phyloP scores from a whole-genome alignment of 208 protist species.

The Acanthamoeba culbertsoni region DNA sequence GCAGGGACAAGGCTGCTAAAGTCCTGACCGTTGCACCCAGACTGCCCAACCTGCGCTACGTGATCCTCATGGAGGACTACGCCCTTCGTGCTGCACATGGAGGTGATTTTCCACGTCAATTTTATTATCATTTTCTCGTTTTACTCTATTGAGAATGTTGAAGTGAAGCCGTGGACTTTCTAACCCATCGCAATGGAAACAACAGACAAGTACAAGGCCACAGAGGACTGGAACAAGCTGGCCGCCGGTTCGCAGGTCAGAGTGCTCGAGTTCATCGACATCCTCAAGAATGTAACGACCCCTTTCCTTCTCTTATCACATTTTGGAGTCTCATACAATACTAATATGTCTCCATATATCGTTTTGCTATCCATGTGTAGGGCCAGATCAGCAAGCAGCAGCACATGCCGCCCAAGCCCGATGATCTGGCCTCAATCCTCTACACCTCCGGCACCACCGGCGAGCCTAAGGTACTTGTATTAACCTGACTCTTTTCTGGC shows the following conservation, averaged over 20 bases:
- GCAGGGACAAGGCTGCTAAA: conserved; percentile 30
- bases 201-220: conserved; percentile 19
- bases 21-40: neutral
- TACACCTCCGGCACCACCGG: conserved; percentile 85
- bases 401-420: conserved; percentile 58
- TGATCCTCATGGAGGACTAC: conserved; percentile 30
- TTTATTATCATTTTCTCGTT: neutral
- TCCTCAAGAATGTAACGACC: neutral
- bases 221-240: neutral
- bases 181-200: too few species aligned
- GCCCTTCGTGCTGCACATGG: neutral
- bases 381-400: neutral
- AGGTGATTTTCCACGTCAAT: neutral
- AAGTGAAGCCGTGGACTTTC: too few species aligned
- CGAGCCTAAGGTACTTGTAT: conserved; percentile 74
- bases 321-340: neutral
- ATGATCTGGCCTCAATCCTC: conserved; percentile 67
- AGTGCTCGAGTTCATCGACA: neutral
- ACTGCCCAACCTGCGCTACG: conserved; percentile 5
- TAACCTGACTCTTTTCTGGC: neutral
- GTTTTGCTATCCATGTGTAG: neutral
- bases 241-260: neutral
- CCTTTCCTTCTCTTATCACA: neutral
- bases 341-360: neutral
- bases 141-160: too few species aligned